Conservation (phyloP, 176 grass and related monocot genomes). For the Chloris gayana region DNA sequence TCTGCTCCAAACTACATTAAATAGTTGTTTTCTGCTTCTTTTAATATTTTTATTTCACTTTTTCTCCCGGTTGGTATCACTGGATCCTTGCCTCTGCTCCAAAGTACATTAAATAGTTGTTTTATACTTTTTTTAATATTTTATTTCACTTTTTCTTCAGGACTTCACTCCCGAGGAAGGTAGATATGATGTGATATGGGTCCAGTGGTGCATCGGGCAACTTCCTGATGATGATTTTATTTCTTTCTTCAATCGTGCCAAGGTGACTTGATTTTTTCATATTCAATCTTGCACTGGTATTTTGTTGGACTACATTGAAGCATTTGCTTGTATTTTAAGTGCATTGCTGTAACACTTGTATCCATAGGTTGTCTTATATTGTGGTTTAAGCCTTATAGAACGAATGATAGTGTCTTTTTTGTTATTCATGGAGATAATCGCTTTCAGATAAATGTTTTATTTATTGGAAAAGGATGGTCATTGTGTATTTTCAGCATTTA, state of each 20-base stretch:
- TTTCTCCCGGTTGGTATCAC: constrained; percentile 69
- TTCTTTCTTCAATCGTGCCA: constrained; percentile 90
- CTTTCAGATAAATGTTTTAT: background rate
- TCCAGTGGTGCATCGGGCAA: constrained; percentile 99
- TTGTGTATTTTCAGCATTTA: constrained; percentile 1
- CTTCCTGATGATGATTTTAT: constrained; percentile 96
- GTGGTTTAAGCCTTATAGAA: constrained; percentile 22
- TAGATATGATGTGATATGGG: constrained; percentile 99
- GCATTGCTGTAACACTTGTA: background rate
- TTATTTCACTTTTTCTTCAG: constrained; percentile 41
- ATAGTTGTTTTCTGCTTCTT: background rate
- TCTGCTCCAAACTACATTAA: background rate
- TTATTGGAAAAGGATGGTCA: background rate
- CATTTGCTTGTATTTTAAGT: constrained; percentile 5
- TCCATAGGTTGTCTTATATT: background rate
- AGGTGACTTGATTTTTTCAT: constrained; percentile 46
- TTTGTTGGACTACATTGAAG: constrained; percentile 12
- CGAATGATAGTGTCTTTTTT: background rate
- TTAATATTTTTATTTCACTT: constrained; percentile 8
- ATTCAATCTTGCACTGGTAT: constrained; percentile 15
- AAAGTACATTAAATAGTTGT: background rate
- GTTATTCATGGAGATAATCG: background rate
- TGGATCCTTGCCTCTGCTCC: constrained; percentile 6
- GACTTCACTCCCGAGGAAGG: constrained; percentile 86
- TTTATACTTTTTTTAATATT: background rate